These are phyloP conservation scores for Kluyveromyces lactis DNA, from an alignment of 805 yeast species.

Conservation along the genomic window DNA sequence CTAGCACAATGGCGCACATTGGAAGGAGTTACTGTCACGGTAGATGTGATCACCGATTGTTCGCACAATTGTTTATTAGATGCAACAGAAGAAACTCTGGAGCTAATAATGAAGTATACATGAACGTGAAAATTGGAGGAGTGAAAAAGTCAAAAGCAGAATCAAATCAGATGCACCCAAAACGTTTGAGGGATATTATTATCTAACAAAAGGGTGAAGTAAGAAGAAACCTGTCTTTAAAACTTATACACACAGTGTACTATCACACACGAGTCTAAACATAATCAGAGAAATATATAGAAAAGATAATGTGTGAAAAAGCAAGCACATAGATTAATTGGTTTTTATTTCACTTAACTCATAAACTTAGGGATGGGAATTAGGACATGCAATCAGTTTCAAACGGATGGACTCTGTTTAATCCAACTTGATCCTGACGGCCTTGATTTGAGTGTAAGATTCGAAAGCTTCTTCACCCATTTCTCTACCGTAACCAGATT, in stretches of 20 bases:
- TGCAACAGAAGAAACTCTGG: constrained; percentile 1
- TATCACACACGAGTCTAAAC: background rate
- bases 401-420: no score
- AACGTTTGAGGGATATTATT: no score
- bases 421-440: constrained; percentile 50
- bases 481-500: constrained; percentile 80
- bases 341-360: no score
- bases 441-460: constrained; percentile 67
- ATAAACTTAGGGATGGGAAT: no score
- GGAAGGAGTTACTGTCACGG: background rate
- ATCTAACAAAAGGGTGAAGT: background rate
- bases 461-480: constrained; percentile 76
- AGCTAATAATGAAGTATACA: background rate
- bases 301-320: no score
- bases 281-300: background rate
- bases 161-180: no score
- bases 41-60: background rate
- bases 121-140: no score
- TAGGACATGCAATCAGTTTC: no score
- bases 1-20: background rate
- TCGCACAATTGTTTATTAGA: constrained; percentile 3
- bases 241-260: background rate
- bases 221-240: background rate
- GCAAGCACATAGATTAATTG: no score
- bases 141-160: no score